Evolutionary conservation across 2,329 filamentous ascomycete genomes (phyloP), one percentile per base, ranked within the genome.

Genomic region (Pseudogymnoascus pannorum): DNA sequence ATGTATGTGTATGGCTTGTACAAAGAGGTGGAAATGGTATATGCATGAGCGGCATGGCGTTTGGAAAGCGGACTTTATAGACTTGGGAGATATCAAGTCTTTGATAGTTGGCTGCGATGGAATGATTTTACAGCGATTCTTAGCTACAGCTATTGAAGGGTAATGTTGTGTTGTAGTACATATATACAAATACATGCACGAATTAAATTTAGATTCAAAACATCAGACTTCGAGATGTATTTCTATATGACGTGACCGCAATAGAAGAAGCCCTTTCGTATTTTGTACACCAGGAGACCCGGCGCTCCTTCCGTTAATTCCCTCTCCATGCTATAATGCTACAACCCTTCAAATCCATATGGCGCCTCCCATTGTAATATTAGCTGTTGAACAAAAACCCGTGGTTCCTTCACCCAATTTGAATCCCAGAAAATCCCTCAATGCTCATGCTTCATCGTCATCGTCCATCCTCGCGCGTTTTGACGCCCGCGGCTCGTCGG

Each of bases 381-480:
- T 54, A 54, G 48, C 26, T 54, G 9, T 14, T 54, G 48, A 26
- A 31, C 16, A 54, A 54, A 54, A 33, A n/a, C n/a, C 26, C 48
- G 26, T 20, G 1, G 5, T 31, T 9, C 20, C 11, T 9, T 18
- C 18, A 5, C 26, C 26, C 48, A 54, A 20, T 33, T 54, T 18
- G 16, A 54, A 54, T 33, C 5, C 26, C 48, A 18, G n/a, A 54
- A 31, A 31, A 26, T 33, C 14, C 16, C n/a, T 31, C 48, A 20
- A 31, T 14, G n/a, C 16, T 54, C 48, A 54, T 94, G 57, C 57
- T 20, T 71, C 68, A 31, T 81, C 78, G 29, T 92, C 90, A 63
- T 91, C 88, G 24, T 93, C 89, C 22, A 93, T 84, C 67, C 88
- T 85, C 20, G 88, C 88, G 68, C 89, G 84, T 79, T 96, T 97